Evolutionary conservation across 2,329 filamentous ascomycete genomes (phyloP).

Genomic region (Akanthomyces uredinophilus): DNA sequence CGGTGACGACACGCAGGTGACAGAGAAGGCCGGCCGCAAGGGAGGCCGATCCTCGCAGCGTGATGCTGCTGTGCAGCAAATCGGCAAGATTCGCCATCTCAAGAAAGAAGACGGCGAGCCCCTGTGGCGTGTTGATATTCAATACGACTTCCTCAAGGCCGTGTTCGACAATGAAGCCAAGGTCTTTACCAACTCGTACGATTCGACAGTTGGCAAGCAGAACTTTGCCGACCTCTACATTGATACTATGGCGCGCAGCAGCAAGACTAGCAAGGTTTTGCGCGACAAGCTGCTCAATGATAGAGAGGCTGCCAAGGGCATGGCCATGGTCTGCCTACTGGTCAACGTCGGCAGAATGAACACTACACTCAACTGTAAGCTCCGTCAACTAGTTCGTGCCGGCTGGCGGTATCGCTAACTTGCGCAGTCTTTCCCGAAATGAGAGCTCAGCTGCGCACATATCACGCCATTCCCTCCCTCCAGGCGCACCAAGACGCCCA

Average conservation of each 20-base stretch:
- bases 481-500: constrained; percentile 93
- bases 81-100: constrained; percentile 73
- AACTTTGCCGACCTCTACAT: constrained; percentile 96
- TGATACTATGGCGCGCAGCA: constrained; percentile 96
- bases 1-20: constrained; percentile 39
- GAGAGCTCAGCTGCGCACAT: constrained; percentile 94
- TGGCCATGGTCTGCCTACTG: constrained; percentile 98
- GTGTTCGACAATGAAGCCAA: constrained; percentile 69
- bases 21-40: constrained; percentile 34
- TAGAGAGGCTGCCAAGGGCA: constrained; percentile 85
- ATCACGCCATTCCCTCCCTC: constrained; percentile 93
- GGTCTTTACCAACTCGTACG: constrained; percentile 91
- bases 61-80: constrained; percentile 34
- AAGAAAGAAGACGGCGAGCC: constrained; percentile 88
- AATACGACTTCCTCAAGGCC: constrained; percentile 76
- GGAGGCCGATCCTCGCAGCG: constrained; percentile 27
- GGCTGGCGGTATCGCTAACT: constrained; percentile 18
- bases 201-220: constrained; percentile 58
- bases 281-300: constrained; percentile 95
- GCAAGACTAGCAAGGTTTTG: constrained; percentile 97
- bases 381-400: background rate
- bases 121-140: constrained; percentile 81
- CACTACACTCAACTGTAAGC: constrained; percentile 90
- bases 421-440: constrained; percentile 91
- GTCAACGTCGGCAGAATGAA: constrained; percentile 99